Base-by-base conservation (phyloP, 228 moss, liverwort and hornwort genomes). In the Sphagnum magellanicum region DNA sequence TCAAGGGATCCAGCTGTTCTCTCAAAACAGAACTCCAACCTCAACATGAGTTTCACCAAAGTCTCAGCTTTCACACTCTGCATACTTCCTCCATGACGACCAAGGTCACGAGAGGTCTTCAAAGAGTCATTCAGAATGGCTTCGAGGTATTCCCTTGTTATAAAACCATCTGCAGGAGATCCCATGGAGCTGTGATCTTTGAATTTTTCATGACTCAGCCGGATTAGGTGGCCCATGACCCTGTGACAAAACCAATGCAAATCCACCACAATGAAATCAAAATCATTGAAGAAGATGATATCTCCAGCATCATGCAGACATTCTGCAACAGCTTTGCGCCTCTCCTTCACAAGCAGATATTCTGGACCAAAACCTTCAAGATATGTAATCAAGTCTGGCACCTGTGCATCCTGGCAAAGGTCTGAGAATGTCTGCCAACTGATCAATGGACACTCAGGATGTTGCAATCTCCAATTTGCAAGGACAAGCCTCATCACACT, bases 261-360 rank as follows among this genome's bases (percentile, higher is more conserved):
- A 5, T 70, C 50, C 13, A 67, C 50, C 15, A 70, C 70, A 58
- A 70, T 55, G 16, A 58, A 46, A 13, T 70, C 58, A 10, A 70
- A 5, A 13, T 70, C 59, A 13, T 58, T 13, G 51, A 70, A 59
- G 13, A 58, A 60, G 32, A 70, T 70, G 47, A 60, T 70, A 46
- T 70, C 70, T 16, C 70, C 70, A 4, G 48, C 70, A 60, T 70
- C 70, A 70, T 70, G 70, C 5, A 70, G 58, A 49, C 15, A 48
- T 58, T 46, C 32, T 5, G 59, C 55, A 5, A 70, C 57, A 16
- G 15, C 14, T 47, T 58, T 9, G 55, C 55, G 55, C 55, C 2
- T 55, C 1, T 55, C 12, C 55, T 12, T 0, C 55, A 55, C 55
- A 55, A 8, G 1, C 32, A 32, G 32, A 32, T 32, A 2, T 32